Conservation (phyloP, 2,329 filamentous ascomycete species). For the Phaeosphaeria sp. region DNA sequence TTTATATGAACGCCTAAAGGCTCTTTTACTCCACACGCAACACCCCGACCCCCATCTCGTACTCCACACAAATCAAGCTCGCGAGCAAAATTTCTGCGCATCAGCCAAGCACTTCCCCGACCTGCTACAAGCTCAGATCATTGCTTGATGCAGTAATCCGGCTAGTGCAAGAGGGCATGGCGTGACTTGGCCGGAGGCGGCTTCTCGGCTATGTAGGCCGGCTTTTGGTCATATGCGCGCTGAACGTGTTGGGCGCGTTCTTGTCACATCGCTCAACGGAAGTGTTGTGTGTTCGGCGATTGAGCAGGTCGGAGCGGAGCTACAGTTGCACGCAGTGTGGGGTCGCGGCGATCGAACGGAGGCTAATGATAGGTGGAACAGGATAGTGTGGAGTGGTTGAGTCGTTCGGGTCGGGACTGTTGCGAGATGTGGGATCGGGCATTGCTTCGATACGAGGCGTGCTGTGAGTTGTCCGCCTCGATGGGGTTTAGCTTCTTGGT, state of each 20-base stretch:
- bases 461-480: background rate
- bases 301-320: background rate
- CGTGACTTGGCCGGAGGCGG: background rate
- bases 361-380: background rate
- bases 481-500: background rate
- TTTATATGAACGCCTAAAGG: background rate
- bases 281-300: background rate
- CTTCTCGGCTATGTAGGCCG: background rate
- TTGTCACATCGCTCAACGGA: background rate
- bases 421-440: background rate
- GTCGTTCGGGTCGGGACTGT: background rate
- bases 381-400: background rate
- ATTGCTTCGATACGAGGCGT: background rate
- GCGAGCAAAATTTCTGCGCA: background rate
- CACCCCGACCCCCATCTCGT: background rate
- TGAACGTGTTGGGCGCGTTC: background rate
- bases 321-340: background rate
- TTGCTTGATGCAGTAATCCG: background rate
- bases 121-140: background rate
- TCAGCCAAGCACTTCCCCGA: background rate
- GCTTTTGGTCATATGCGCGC: background rate
- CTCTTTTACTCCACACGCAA: background rate
- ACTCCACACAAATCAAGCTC: background rate
- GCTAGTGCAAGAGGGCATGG: background rate
- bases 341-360: background rate